Base-by-base conservation (phyloP, 1,284 basidiomycete genomes). In the Earliella scabrosa region DNA sequence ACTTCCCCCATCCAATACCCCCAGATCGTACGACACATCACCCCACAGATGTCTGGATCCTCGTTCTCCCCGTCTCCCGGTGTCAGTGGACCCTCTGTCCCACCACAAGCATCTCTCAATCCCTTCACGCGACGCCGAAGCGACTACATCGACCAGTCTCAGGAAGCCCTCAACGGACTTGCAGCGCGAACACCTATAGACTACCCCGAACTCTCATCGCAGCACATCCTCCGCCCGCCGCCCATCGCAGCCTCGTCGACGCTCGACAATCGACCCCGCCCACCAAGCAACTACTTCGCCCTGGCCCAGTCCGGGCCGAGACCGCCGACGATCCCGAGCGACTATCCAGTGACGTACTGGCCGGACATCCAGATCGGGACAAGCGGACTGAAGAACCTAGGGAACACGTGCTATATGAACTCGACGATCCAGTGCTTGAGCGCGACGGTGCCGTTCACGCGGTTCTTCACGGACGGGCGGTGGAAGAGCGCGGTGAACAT, bases 361-460 rank as follows among this genome's bases (percentile, higher is more conserved):
- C 72, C 79, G 16, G 90, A 93, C 69, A 77, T 83, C 39, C 82
- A 88, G 62, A 83, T 96, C 56, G 93, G 92, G 16, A 84, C 90
- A 34, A 90, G 90, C 0, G 97, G 97, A 2, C 73, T 99, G 71
- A 95, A 95, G 82, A 99, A 99, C 72, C 72, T 99, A 58, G 97
- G 97, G 31, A 98, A 99, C 73, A 99, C 97, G 1, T 99, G 97
- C 73, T 99, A 98, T 73, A 98, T 99, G 95, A 99, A 98, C 73
- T 93, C 96, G 27, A 96, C 95, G 4, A 85, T 99, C 21, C 97
- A 99, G 74, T 99, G 97, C 73, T 76, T 99, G 67, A 93, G 88
- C 67, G 95, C 94, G 0, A 96, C 95, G 0, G 85, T 90, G 13
- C 95, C 95, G 0, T 95, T 98, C 72, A 85, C 95, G 32, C 81